Base-by-base conservation (phyloP, 2,329 filamentous ascomycete species). In the Microdochium paspali region DNA sequence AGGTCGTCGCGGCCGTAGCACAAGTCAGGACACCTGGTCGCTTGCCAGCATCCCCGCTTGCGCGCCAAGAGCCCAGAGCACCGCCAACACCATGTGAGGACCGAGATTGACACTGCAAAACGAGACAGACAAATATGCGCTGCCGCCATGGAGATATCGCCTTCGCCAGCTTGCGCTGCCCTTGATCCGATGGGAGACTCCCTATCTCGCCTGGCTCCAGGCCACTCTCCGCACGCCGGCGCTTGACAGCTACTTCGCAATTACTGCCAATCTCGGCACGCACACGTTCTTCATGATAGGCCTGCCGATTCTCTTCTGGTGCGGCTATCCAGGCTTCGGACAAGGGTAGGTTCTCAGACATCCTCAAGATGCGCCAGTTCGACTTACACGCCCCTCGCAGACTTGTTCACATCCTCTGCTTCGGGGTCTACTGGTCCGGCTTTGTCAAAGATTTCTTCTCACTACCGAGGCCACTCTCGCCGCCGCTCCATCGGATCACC, bases 201-300 rank as follows among this genome's bases (percentile, higher is more conserved):
- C 90, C 1, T 93, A 95, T 66, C 82, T 98, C 18, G 91, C 91
- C 49, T 84, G 80, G 70, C 71, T 95, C 61, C 93, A 98, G 74
- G 77, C 84, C 55, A 81, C 74, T 62, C 67, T 91, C 63, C 86
- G 91, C 59, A 85, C 87, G 20, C 88, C 89, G 1, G 78, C 86
- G 9, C 82, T 97, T 59, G 93, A 98, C 67, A 88, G 88, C 52
- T 98, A 96, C 72, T 98, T 98, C 67, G 91, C 93, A 45, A 88
- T 94, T 54, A 95, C 90, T 1, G 93, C 93, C 53, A 98, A 97
- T 66, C 79, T 97, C 47, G 89, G 93, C 54, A 98, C 93, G 1
- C 93, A 98, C 68, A 98, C 93, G 1, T 97, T 96, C 72, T 98
- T 96, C 74, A 97, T 97, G 90, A 78, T 95, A 55, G 85, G 89